Base-by-base conservation (phyloP, 1,284 basidiomycete species). In the Ceratobasidium sp. region DNA sequence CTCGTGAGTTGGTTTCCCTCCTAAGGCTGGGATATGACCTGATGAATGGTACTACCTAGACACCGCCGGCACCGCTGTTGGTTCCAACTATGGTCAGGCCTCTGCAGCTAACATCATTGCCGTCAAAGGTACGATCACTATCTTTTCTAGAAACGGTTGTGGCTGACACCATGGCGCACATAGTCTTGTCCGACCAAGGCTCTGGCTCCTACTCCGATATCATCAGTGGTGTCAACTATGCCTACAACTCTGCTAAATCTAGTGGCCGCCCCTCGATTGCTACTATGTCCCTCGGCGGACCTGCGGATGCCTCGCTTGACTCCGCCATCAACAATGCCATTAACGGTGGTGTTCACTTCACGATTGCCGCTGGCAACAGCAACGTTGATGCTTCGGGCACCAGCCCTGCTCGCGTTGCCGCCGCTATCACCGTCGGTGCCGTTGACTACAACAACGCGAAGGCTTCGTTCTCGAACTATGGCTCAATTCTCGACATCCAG, bases 201-300 rank as follows among this genome's bases (percentile, higher is more conserved):
- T 94, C 93, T 79, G 98, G 98, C 20, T 90, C 93, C 79, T 98
- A 98, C 96, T 93, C 94, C 67, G 97, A 99, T 83, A 97, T 99
- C 81, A 78, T 80, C 33, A 71, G 79, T n/a, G 97, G 96, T 84
- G 95, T 98, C 78, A 86, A 89, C 50, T 99, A 92, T 91, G 97
- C 96, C 78, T 91, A 93, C 28, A 86, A 88, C 64, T 83, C 89
- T 28, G 94, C 64, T 57, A 48, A 48, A 13, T 12, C 62, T 4
- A 74, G 7, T 23, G 73, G 78, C 26, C 44, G 57, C n/a, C 69
- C 78, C 28, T 70, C 77, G 9, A 75, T 81, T 23, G 77, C 78
- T 15, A 80, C 70, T 61, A 78, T 81, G 67, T 77, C 73, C 28
- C 71, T 81, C 6, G 78, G 78, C 54, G 78, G 77, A 20, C 38